Conservation (phyloP, 805 yeast genomes). For the Brettanomyces nanus region DNA sequence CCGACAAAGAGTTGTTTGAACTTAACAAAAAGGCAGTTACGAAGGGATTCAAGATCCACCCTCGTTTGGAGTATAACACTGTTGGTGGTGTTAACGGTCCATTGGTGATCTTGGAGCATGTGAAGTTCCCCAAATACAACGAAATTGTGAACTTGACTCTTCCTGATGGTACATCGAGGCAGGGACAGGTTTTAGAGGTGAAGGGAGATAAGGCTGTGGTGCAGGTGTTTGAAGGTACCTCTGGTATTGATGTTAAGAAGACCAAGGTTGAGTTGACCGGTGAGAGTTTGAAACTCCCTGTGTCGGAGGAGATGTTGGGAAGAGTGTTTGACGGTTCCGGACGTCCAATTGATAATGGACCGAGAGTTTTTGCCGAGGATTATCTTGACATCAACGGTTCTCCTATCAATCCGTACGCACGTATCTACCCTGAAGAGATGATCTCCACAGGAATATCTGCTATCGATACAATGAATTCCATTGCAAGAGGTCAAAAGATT, state of each 20-base stretch:
- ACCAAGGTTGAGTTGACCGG: conserved; percentile 98
- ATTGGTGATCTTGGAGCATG: conserved; percentile 80
- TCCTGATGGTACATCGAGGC: conserved; percentile 91
- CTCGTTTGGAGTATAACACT: conserved; percentile 88
- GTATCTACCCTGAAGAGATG: conserved; percentile 99
- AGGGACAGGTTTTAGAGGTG: conserved; percentile 97
- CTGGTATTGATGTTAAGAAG: conserved; percentile 97
- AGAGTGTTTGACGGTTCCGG: conserved; percentile 99
- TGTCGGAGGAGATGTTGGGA: conserved; percentile 94
- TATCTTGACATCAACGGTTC: conserved; percentile 97
- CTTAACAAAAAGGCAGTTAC: conserved; percentile 87
- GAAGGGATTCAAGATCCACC: conserved; percentile 84
- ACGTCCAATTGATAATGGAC: conserved; percentile 97
- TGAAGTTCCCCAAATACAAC: conserved; percentile 82
- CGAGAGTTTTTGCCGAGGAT: conserved; percentile 97
- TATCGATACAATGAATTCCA: conserved; percentile 98
- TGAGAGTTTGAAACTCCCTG: conserved; percentile 84
- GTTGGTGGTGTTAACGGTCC: conserved; percentile 99
- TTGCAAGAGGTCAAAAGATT: conserved; percentile 99
- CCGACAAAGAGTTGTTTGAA: conserved; percentile 35
- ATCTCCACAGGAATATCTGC: conserved; percentile 98
- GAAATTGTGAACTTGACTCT: conserved; percentile 95
- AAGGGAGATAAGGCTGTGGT: conserved; percentile 96
- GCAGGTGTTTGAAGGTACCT: conserved; percentile 98
- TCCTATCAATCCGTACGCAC: conserved; percentile 95